These are phyloP conservation scores for Clitopilus hobsonii DNA, from an alignment of 768 basidiomycete species.

Conservation along the genomic window DNA sequence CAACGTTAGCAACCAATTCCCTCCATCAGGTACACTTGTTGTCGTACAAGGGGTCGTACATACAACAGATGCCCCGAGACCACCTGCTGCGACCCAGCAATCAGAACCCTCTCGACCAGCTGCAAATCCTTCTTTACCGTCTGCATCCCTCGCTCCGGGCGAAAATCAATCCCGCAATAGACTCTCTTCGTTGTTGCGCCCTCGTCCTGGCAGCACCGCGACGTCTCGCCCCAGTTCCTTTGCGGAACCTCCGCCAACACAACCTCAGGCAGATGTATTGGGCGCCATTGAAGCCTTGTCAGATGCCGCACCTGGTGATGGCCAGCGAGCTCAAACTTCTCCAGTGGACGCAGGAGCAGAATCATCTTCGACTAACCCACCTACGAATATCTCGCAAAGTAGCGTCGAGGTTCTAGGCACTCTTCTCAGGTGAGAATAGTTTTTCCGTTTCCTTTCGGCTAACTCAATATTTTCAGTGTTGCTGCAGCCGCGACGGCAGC, in stretches of 20 bases:
- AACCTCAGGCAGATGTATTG: background rate
- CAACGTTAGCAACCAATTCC: too few species aligned
- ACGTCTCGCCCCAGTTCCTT: conserved; percentile 9
- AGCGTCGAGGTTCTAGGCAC: conserved; percentile 83
- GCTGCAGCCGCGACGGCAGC: conserved; percentile 92
- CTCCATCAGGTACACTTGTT: conserved; percentile 73
- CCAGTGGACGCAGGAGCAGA: background rate
- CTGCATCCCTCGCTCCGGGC: conserved; percentile 14
- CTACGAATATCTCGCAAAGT: conserved; percentile 52
- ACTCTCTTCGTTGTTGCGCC: conserved; percentile 29
- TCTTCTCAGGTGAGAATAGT: conserved; percentile 60
- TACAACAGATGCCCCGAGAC: conserved; percentile 59
- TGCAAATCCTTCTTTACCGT: conserved; percentile 23
- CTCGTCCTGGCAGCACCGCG: conserved; percentile 24
- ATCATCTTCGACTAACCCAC: conserved; percentile 5
- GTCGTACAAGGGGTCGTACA: conserved; percentile 83
- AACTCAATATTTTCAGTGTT: conserved; percentile 42
- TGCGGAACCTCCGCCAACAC: conserved; percentile 2
- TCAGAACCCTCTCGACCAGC: conserved; percentile 10
- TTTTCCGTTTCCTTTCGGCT: conserved; percentile 3
- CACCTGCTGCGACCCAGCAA: conserved; percentile 15
- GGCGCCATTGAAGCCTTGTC: background rate
- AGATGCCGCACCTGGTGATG: too few species aligned
- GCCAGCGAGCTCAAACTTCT: too few species aligned
- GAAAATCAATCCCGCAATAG: conserved; percentile 22